A percentile compares a stretch with the other conserved stretches of the same genome.
Evolutionary conservation across 1,284 basidiomycete genomes (phyloP).

Genomic region (Bondarzewia mesenterica): DNA sequence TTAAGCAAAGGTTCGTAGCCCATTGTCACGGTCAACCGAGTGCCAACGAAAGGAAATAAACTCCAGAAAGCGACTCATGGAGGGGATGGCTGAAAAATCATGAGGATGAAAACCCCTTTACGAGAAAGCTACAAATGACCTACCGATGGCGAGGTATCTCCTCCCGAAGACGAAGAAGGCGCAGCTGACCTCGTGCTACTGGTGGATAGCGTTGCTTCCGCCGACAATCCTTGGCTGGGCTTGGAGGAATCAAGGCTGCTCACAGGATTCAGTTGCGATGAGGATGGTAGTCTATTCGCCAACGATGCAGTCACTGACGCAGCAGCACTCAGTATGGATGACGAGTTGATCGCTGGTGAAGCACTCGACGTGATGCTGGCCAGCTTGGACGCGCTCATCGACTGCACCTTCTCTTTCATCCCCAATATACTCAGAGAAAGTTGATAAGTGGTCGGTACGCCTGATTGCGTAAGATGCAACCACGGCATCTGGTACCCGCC

Average conservation of each 20-base stretch:
- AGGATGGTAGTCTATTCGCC: not conserved
- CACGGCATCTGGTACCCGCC: conserved; percentile 48
- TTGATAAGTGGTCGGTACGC: conserved; percentile 37
- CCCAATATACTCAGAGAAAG: not conserved
- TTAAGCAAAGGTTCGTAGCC: too few species aligned
- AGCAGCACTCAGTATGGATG: not conserved
- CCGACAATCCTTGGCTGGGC: not conserved
- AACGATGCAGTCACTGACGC: not conserved
- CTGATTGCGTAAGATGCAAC: conserved; percentile 40
- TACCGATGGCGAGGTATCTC: too few species aligned
- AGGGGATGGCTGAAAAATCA: too few species aligned
- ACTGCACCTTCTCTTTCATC: not conserved
- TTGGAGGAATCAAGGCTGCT: not conserved
- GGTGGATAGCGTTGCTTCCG: not conserved
- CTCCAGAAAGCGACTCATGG: too few species aligned
- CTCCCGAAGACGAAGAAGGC: too few species aligned
- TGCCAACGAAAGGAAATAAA: too few species aligned
- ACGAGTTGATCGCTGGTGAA: not conserved
- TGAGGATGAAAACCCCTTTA: too few species aligned
- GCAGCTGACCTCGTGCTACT: not conserved
- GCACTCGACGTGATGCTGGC: not conserved
- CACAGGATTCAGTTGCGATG: not conserved
- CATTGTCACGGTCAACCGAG: too few species aligned
- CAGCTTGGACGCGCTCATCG: not conserved
- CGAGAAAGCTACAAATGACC: too few species aligned